A percentile compares a stretch with the other conserved stretches of the same genome.
These are phyloP conservation scores for Lipomyces spencermartinsiae DNA, from an alignment of 805 yeast genomes.

Conservation along the genomic window DNA sequence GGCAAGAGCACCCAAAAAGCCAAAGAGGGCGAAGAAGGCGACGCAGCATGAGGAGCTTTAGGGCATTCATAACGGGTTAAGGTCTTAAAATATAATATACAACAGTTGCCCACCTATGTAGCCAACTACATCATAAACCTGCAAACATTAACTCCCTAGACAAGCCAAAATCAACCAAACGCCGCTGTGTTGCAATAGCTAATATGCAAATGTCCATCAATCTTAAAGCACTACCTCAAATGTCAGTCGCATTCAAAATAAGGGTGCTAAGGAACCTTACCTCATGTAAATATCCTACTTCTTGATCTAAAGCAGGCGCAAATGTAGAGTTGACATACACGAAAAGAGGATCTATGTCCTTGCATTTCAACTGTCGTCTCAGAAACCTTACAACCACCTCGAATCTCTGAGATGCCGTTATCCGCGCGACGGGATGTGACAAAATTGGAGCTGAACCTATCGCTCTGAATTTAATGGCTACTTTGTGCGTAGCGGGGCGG, in stretches of 20 bases:
- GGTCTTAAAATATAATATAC: neutral
- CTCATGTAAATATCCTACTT: slow-evolving; percentile 44
- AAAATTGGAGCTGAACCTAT: slow-evolving; percentile 61
- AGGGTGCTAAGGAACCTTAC: slow-evolving; percentile 22
- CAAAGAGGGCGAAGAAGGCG: slow-evolving; percentile 41
- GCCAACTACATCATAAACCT: neutral
- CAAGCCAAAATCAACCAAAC: slow-evolving; percentile 42
- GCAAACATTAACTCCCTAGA: neutral
- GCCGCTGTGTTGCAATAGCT: slow-evolving; percentile 48
- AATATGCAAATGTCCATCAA: slow-evolving; percentile 44
- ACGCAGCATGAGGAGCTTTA: slow-evolving; percentile 26
- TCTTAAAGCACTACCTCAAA: slow-evolving; percentile 32
- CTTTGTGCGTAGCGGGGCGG: slow-evolving; percentile 40
- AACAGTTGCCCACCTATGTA: neutral
- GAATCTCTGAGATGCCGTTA: slow-evolving; percentile 54
- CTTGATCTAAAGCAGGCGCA: slow-evolving; percentile 50
- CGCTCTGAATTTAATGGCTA: slow-evolving; percentile 57
- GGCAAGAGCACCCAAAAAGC: slow-evolving; percentile 36
- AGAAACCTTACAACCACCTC: slow-evolving; percentile 55
- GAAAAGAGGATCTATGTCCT: slow-evolving; percentile 45
- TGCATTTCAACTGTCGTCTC: slow-evolving; percentile 47
- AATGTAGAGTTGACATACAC: slow-evolving; percentile 51
- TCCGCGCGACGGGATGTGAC: slow-evolving; percentile 54
- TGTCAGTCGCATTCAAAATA: neutral
- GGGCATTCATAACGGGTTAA: neutral